Base-by-base conservation (phyloP, 495 filamentous ascomycete genomes). In the Thermothielavioides terrestris region DNA sequence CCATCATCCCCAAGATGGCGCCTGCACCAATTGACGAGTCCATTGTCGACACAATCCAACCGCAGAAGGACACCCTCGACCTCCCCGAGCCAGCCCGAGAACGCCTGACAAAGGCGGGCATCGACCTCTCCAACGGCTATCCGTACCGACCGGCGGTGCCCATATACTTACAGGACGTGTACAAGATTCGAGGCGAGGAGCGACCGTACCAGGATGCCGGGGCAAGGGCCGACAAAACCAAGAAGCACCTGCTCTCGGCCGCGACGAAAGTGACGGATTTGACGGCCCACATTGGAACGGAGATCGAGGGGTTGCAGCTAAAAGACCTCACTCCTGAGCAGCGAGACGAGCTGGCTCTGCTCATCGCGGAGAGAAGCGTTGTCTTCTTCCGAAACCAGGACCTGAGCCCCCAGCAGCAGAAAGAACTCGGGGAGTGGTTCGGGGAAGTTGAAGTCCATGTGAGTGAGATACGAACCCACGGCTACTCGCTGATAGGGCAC, bases 321-420 rank as follows among this genome's bases (percentile, higher is more conserved):
- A 86, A 84, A 47, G 81, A 86, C 46, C 65, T 86, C 28, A 84
- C 77, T 0, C 68, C 78, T 38, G 74, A 81, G 62, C 82, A 86
- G 49, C 80, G 73, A 45, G 83, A 86, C 58, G 84, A 88, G 56
- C 66, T 88, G n/a, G 84, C 76, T 0, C 66, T 88, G 23, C 62
- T 87, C 45, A 82, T 88, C 51, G 82, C 84, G 3, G 82, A 86
- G 61, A 68, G 85, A 25, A 83, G 81, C 47, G 83, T 89, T 10
- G 84, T 88, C 27, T 87, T 89, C 64, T 84, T 88, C 68, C 72
- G 85, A 5, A 73, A 86, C 52, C 85, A 89, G 56, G 81, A 86
- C 46, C 68, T 89, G 36, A 71, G 73, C 6, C 82, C 84, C 1
- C 80, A 86, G 54, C 73, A 87, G 56, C 83, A 87, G 55, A 81